Base-by-base conservation (phyloP, 305 asterid genomes). In the Euphrasia arctica region DNA sequence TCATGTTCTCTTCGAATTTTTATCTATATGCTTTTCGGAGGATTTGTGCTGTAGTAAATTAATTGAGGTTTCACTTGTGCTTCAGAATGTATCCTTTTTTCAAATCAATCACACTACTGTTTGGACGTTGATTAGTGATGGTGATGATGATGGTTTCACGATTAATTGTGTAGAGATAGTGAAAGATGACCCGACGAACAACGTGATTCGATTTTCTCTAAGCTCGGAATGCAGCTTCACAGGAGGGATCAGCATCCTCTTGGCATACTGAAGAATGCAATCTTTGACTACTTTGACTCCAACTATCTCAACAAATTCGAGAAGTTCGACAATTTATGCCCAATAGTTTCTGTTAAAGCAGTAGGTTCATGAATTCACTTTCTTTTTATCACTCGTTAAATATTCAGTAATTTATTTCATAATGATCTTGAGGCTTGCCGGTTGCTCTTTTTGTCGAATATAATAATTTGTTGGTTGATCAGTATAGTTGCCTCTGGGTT, bases 191-290 rank as follows among this genome's bases (percentile, higher is more conserved):
- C 87, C 95, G 1, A 75, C 95, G 22, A 89, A 89, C 76, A 89
- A 86, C 76, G 85, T 86, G 89, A 89, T 77, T 72, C 90, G 8
- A 84, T 86, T 71, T 89, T 84, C 70, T 77, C 85, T 4, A 89
- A 86, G 82, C 90, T 86, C 57, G 96, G 93, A 57, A 71, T 84
- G 89, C 95, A 89, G 79, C 95, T 89, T 64, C 96, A 89, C 61
- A 80, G 90, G 84, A 80, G 92, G 72, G 85, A 81, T 72, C 87
- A 86, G 7, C 92, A 84, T 77, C 96, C 95, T 5, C 86, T 86
- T 68, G 92, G 96, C 66, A 89, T 89, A 68, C 82, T 86, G 7
- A 86, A 77, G 77, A 89, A 86, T 81, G 90, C 93, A 47, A 86
- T 89, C 68, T 81, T 73, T 67, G 87, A 86, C 60, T 89, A 84